These are phyloP conservation scores for Trichoderma brevicompactum DNA, from an alignment of 2,329 filamentous ascomycete species.

Conservation along the genomic window DNA sequence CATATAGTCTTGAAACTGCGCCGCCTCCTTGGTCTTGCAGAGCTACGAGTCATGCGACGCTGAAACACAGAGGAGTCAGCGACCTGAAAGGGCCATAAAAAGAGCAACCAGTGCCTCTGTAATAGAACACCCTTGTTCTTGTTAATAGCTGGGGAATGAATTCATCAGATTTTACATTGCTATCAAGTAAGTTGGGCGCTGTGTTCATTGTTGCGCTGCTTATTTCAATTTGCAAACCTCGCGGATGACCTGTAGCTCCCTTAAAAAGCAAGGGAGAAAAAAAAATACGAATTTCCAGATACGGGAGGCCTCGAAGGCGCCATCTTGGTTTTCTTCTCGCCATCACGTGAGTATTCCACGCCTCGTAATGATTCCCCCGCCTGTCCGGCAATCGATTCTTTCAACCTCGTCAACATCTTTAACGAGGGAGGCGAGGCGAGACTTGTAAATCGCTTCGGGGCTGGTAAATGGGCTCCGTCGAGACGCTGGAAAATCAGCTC, in stretches of 20 bases:
- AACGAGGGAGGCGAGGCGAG: not conserved
- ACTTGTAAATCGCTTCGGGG: not conserved
- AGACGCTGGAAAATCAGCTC: constrained; percentile 19
- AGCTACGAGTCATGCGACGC: not conserved
- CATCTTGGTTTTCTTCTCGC: not conserved
- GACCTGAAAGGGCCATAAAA: no score
- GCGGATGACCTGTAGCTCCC: not conserved
- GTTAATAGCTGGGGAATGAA: no score
- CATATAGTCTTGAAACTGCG: not conserved
- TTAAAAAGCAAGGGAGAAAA: not conserved
- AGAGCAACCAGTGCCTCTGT: no score
- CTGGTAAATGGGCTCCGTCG: not conserved
- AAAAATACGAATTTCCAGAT: not conserved
- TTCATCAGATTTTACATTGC: no score
- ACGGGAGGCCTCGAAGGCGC: not conserved
- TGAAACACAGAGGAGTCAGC: not conserved
- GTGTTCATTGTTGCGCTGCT: no score
- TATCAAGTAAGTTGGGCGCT: no score
- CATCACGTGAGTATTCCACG: not conserved
- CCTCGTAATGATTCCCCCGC: not conserved
- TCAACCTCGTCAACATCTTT: not conserved
- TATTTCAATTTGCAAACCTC: no score
- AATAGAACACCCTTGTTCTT: no score
- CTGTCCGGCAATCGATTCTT: no score
- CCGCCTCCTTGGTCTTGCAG: not conserved